Evolutionary conservation across 2,329 filamentous ascomycete genomes (phyloP), one percentile per base, ranked within the genome.

Genomic region (Talaromyces sp.): DNA sequence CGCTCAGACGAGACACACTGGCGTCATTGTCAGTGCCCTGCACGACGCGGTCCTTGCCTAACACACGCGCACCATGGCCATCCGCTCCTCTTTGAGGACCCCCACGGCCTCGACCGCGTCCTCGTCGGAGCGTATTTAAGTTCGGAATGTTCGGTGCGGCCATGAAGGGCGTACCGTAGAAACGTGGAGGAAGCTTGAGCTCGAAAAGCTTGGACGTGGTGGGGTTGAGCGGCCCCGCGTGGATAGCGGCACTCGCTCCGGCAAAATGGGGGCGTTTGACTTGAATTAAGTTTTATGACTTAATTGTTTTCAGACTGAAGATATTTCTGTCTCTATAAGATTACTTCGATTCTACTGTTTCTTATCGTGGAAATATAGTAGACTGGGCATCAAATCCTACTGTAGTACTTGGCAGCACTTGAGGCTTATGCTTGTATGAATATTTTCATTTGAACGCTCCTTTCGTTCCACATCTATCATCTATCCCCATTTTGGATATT

Each of bases 1-100:
- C 93, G 70, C 92, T 97, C 72, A 96, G 77, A 32, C 94, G 85
- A 27, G 91, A 96, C 37, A 91, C 85, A 54, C 90, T 90, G 22
- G 94, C 94, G 77, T 99, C 94, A 55, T 87, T 86, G 73, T 99
- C 94, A 3, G 94, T 99, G 58, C 86, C 86, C 72, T 96, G 93
- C 52, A 99, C 87, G 36, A 88, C 83, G 54, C 81, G 79, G 73
- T 97, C 92, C 62, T 87, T 86, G 45, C 70, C 69, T 9, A 64
- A 64, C 51, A 72, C 68, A 20, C 65, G 61, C 40, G 70, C 64
- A 47, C 70, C 66, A 49, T 68, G 62, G 9, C 52, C 39, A 24
- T 49, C 49, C n/a, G 58, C 54, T 36, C 55, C 47, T 45, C 54
- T 39, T 20, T 51, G 47, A 30, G 55, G 63, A 56, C 52, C 48